Conservation (phyloP, 108 stramenopile genomes). For the Stephanodiscus triporus region DNA sequence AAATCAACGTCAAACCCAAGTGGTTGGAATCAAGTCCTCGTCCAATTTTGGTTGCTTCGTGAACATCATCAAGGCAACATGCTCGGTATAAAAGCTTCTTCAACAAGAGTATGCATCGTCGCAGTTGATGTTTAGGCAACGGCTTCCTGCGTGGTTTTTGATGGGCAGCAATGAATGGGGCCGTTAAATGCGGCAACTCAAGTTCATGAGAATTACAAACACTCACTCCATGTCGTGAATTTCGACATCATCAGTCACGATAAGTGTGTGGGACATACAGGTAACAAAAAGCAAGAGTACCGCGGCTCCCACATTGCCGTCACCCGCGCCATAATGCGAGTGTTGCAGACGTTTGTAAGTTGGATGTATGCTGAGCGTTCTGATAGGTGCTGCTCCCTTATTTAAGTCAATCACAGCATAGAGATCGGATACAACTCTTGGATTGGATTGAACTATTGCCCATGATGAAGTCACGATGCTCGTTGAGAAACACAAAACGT, state of each 20-base stretch:
- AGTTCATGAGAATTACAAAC: not conserved
- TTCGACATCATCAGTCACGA: constrained; percentile 90
- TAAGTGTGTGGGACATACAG: constrained; percentile 72
- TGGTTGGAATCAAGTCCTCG: constrained; percentile 45
- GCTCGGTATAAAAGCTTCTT: constrained; percentile 81
- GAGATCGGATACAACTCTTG: constrained; percentile 48
- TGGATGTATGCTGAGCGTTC: constrained; percentile 21
- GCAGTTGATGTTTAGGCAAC: constrained; percentile 78
- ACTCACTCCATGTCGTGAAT: constrained; percentile 73
- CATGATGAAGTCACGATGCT: constrained; percentile 58
- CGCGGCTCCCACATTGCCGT: constrained; percentile 59
- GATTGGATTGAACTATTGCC: constrained; percentile 72
- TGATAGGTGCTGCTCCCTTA: constrained; percentile 47
- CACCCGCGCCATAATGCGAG: constrained; percentile 25
- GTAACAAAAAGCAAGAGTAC: constrained; percentile 69
- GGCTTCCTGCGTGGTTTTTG: constrained; percentile 40
- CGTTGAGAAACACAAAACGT: constrained; percentile 82
- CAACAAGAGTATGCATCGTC: constrained; percentile 71
- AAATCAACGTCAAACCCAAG: constrained; percentile 76
- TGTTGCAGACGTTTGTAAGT: constrained; percentile 18
- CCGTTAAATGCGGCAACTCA: too few species aligned
- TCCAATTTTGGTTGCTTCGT: constrained; percentile 6
- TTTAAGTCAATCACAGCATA: constrained; percentile 56
- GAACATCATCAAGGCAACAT: constrained; percentile 67
- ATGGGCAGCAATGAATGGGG: too few species aligned